Base-by-base conservation (phyloP, 202 grass and related monocot genomes). In the Miscanthus sacchariflorus region DNA sequence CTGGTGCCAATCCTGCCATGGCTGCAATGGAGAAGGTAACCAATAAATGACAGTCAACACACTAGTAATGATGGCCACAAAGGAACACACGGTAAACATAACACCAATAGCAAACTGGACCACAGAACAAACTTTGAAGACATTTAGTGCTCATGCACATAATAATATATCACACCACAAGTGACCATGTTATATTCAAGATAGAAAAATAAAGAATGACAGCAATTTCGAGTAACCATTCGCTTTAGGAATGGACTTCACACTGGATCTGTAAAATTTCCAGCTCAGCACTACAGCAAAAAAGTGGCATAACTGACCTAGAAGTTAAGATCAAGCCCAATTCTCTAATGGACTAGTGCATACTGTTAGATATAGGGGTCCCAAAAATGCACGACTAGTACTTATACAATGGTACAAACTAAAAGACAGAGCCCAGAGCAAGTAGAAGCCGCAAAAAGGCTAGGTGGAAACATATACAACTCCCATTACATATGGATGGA, bases 1-100 rank as follows among this genome's bases (percentile, higher is more conserved):
- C 90, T 17, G 93, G 72, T 89, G 85, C 50, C 84, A 91, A 50
- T 91, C 92, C 93, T 81, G 93, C 91, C 95, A 98, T 98, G 72
- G n/a, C 86, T 91, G 83, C 13, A 64, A 64, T 64, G n/a, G 9
- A 63, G 58, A 64, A 25, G n/a, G 59, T 64, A 64, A 64, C 59
- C 59, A 64, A 4, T 39, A 38, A 70, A 70, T 40, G 17, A 70
- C 33, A 21, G 35, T 10, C 18, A 19, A 21, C 28, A 39, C 15
- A 9, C 14, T 4, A 19, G 54, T 9, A 59, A n/a, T n/a, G 52
- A 59, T 27, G 10, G 59, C n/a, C n/a, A 23, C 19, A 44, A 48
- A 48, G 6, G 23, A 18, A 15, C 6, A 75, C 13, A 33, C 0
- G 6, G 44, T 75, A 10, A 30, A 30, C 13, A 17, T 6, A 18